These are phyloP conservation scores for Penicillium hesseltinei DNA, from an alignment of 2,329 filamentous ascomycete genomes.

Conservation along the genomic window DNA sequence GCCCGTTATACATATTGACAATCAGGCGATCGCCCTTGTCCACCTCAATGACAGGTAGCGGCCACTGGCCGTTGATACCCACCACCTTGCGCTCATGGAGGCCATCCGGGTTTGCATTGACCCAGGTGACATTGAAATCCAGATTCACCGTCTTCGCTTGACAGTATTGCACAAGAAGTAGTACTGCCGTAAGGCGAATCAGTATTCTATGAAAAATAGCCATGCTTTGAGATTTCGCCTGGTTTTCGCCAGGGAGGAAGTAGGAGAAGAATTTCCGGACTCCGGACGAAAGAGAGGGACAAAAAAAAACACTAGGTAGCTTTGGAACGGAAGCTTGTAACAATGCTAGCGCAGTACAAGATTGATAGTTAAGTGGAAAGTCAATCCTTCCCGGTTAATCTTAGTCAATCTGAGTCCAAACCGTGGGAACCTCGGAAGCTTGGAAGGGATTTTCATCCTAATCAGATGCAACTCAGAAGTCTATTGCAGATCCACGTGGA, in stretches of 20 bases:
- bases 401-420: neutral
- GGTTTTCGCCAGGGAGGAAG: neutral
- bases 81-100: constrained; percentile 55
- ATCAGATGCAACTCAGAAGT: neutral
- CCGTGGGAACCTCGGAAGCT: neutral
- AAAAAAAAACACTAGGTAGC: neutral
- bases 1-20: constrained; percentile 66
- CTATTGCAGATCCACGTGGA: neutral
- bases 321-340: neutral
- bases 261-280: neutral
- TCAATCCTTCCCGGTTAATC: neutral
- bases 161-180: constrained; percentile 9
- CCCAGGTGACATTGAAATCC: constrained; percentile 56
- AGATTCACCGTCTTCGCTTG: constrained; percentile 18
- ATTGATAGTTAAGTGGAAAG: neutral
- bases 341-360: neutral
- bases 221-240: neutral
- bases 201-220: neutral
- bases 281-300: neutral
- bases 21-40: constrained; percentile 71
- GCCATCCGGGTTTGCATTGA: constrained; percentile 56
- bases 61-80: constrained; percentile 72
- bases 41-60: constrained; percentile 68
- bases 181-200: neutral
- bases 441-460: neutral